Base-by-base conservation (phyloP, 2,329 filamentous ascomycete species). In the Aspergillus sclerotialis region DNA sequence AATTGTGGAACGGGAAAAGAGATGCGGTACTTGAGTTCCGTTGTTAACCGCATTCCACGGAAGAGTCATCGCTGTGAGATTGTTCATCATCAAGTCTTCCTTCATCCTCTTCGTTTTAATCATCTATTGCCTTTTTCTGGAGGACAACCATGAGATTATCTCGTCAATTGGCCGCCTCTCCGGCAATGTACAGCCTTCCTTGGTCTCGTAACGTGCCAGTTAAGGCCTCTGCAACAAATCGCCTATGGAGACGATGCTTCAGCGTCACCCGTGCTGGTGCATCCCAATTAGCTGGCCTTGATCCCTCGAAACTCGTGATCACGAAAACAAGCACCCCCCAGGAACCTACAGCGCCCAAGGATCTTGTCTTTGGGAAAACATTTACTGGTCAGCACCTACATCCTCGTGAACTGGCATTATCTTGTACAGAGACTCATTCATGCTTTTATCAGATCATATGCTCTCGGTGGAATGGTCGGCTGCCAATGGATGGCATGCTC, bases 381-480 rank as follows among this genome's bases (percentile, higher is more conserved):
- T 98, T 98, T 64, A 94, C 92, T 53, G 88, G 87, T 89, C 67
- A 19, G 35, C 28, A 39, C 23, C 32, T 29, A 7, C 28, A 23
- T 25, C 28, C 23, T n/a, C 23, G 8, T 7, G 12, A 17, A 7
- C 11, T 12, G 11, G 14, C 17, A 11, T 12, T 14, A 17, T 16
- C 15, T n/a, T 18, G 26, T 15, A 13, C 21, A 30, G 27, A 12
- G 15, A 30, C 48, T 58, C 37, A 59, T 42, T 25, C 14, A 13
- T 24, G 19, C 23, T 25, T 31, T 24, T 30, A 16, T 26, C 58
- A 93, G 92, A 98, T 69, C 92, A 96, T 68, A 96, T 98, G 90
- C 80, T 96, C 55, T 81, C 83, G 39, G 75, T 94, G 49, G 88
- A 95, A 71, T 98, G 92, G 92, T 90, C 84, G 36, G 78, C 87